A percentile compares a stretch with the other conserved stretches of the same genome.
These are phyloP conservation scores for Tremella fuciformis DNA, from an alignment of 768 basidiomycete genomes.

Conservation along the genomic window DNA sequence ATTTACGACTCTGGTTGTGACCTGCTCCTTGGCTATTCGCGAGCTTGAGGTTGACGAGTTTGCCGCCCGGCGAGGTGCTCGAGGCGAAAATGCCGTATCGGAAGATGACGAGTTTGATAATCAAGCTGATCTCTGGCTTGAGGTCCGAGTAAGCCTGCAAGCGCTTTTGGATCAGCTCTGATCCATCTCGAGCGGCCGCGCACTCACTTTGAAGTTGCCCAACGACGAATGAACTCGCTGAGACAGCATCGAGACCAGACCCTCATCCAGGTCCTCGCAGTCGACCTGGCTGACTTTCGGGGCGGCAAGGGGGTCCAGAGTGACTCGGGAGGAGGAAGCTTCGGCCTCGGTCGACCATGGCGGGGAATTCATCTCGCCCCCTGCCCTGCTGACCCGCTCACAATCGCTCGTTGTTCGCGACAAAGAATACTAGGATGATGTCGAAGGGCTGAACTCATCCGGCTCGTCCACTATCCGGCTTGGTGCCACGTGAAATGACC, in stretches of 20 bases:
- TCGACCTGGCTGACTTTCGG: conserved; percentile 85
- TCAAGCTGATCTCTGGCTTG: conserved; percentile 69
- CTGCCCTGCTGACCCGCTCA: too few relatives aligned
- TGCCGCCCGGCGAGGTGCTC: conserved; percentile 39
- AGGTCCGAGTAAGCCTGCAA: conserved; percentile 54
- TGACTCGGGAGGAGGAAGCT: background rate
- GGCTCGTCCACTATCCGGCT: too few relatives aligned
- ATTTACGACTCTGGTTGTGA: background rate
- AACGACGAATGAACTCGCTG: conserved; percentile 77
- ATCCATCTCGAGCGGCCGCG: background rate
- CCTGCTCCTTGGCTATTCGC: background rate
- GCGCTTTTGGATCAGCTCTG: background rate
- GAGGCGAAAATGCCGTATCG: conserved; percentile 28
- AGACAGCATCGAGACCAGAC: conserved; percentile 73
- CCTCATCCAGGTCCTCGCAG: conserved; percentile 82
- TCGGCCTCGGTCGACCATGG: background rate
- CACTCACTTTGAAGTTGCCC: conserved; percentile 64
- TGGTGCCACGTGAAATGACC: too few relatives aligned
- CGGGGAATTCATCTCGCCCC: background rate
- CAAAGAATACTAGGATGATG: too few relatives aligned
- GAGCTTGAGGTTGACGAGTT: conserved; percentile 36
- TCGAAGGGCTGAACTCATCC: too few relatives aligned
- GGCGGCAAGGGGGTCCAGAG: conserved; percentile 8
- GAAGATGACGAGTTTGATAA: conserved; percentile 40
- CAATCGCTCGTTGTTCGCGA: too few relatives aligned